Evolutionary conservation across 306 rosid species (phyloP).

Genomic region (Vicia faba): DNA sequence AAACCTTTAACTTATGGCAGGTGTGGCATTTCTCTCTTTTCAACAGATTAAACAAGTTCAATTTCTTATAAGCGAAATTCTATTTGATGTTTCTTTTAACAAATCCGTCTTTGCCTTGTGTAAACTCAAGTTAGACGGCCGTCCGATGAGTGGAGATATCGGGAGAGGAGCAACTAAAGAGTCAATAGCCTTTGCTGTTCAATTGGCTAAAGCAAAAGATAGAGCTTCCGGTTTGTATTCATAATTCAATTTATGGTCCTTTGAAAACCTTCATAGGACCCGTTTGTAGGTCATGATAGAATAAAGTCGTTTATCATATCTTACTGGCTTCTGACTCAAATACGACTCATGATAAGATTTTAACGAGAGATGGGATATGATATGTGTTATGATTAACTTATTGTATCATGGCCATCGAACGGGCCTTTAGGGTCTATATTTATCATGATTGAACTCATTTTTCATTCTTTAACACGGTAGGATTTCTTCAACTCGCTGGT

Average conservation of each 20-base stretch:
- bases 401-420: neutral
- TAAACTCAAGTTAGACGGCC: slow-evolving; percentile 81
- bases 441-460: slow-evolving; percentile 14
- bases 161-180: slow-evolving; percentile 92
- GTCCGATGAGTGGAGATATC: slow-evolving; percentile 96
- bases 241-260: neutral
- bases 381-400: neutral
- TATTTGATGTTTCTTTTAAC: slow-evolving; percentile 27
- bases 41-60: slow-evolving; percentile 25
- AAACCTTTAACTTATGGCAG: slow-evolving; percentile 86
- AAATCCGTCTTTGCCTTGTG: slow-evolving; percentile 29
- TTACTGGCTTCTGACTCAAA: neutral
- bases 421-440: neutral
- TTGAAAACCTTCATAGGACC: neutral
- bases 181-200: slow-evolving; percentile 74
- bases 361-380: neutral
- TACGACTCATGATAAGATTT: neutral
- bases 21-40: slow-evolving; percentile 43
- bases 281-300: neutral
- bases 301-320: neutral
- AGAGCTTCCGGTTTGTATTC: slow-evolving; percentile 72
- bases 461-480: slow-evolving; percentile 44
- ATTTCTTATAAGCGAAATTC: slow-evolving; percentile 26
- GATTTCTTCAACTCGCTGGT: slow-evolving; percentile 93
- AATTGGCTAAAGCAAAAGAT: slow-evolving; percentile 56